These are phyloP conservation scores for Pseudogymnoascus sp. DNA, from an alignment of 2,329 filamentous ascomycete genomes.

Conservation along the genomic window DNA sequence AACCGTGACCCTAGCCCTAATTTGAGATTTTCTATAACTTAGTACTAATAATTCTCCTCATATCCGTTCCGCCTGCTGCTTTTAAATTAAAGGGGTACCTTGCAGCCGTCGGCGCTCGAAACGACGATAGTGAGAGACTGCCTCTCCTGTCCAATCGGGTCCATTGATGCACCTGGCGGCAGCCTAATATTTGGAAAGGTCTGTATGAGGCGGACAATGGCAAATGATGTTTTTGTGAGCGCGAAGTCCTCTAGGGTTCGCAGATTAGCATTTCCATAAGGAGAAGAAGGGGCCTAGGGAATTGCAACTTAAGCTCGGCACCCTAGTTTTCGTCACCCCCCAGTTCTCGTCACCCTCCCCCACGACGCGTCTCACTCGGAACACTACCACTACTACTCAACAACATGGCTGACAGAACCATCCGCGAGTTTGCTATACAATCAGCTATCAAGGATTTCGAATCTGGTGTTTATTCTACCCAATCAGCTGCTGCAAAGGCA, in stretches of 20 bases:
- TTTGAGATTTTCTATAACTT: not conserved
- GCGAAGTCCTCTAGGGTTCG: conserved; percentile 21
- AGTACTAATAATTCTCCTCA: not conserved
- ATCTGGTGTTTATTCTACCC: too few species aligned
- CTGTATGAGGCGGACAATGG: conserved; percentile 22
- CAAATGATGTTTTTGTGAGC: conserved; percentile 23
- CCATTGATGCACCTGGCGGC: not conserved
- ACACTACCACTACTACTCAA: too few species aligned
- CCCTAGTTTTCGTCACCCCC: too few species aligned
- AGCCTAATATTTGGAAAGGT: conserved; percentile 13
- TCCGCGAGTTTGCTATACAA: too few species aligned
- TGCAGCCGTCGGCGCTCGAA: conserved; percentile 7
- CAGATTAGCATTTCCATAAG: not conserved
- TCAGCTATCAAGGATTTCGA: too few species aligned
- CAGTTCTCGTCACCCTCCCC: too few species aligned
- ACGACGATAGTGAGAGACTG: conserved; percentile 11
- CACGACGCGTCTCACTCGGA: too few species aligned
- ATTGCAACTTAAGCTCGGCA: too few species aligned
- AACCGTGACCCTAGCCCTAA: not conserved
- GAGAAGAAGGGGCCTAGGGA: not conserved
- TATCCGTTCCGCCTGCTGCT: not conserved
- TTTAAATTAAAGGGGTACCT: not conserved
- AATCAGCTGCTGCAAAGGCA: too few species aligned
- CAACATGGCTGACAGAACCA: too few species aligned
- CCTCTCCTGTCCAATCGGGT: conserved; percentile 10